phyloP scores from a whole-genome alignment of 2,329 filamentous ascomycete genomes.

The Periconia macrospinosa region DNA sequence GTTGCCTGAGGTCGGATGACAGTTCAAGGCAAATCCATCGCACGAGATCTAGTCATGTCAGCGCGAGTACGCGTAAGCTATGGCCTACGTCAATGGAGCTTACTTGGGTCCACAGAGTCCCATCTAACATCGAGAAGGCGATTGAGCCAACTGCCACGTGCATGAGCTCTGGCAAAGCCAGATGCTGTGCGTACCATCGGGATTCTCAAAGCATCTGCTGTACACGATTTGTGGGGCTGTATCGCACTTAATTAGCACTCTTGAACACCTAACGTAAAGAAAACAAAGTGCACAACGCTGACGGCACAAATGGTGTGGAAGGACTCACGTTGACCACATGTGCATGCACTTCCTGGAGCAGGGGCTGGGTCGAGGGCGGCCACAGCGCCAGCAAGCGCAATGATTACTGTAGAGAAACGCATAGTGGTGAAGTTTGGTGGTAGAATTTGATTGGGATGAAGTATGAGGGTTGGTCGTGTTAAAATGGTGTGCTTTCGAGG shows the following conservation, averaged over 20 bases:
- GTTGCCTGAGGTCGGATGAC: background rate
- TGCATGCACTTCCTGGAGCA: background rate
- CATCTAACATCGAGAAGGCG: background rate
- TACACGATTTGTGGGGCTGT: background rate
- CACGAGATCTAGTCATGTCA: background rate
- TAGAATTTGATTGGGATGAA: background rate
- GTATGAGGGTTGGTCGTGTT: background rate
- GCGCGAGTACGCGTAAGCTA: background rate
- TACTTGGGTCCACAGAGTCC: background rate
- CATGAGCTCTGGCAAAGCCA: background rate
- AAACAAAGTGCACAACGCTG: background rate
- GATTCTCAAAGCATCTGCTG: conserved; percentile 1
- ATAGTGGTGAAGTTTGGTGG: background rate
- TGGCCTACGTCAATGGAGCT: background rate
- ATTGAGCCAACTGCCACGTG: background rate
- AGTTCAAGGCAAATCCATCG: background rate
- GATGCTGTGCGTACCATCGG: background rate
- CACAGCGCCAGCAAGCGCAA: background rate
- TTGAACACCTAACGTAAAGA: background rate
- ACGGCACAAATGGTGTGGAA: background rate
- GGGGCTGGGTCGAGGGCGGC: conserved; percentile 1
- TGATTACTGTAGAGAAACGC: background rate
- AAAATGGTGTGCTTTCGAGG: background rate
- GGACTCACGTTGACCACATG: background rate
- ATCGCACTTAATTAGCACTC: background rate